phyloP scores from a whole-genome alignment of 257 asterid genomes.

The Cinchona pubescens region DNA sequence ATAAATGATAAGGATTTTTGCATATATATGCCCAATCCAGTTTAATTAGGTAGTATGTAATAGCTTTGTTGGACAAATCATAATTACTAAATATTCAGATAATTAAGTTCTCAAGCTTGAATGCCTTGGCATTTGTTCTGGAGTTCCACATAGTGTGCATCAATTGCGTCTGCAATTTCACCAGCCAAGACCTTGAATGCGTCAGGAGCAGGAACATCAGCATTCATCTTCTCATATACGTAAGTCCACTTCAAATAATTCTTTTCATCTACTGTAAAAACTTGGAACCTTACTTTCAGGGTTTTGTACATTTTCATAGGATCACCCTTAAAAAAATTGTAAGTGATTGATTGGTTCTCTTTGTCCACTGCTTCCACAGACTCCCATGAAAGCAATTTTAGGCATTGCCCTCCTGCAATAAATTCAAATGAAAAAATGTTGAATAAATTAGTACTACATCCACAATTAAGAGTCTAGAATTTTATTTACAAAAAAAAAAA shows the following conservation, averaged over 20 bases:
- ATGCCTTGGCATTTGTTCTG: too few relatives aligned
- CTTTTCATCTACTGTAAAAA: background rate
- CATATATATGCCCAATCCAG: too few relatives aligned
- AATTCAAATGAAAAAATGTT: background rate
- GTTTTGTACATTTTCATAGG: slow-evolving; percentile 14
- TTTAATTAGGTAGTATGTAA: too few relatives aligned
- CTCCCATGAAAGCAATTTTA: background rate
- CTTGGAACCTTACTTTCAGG: slow-evolving; percentile 9
- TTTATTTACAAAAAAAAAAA: too few relatives aligned
- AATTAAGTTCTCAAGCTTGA: too few relatives aligned
- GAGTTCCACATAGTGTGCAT: background rate
- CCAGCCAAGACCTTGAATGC: slow-evolving; percentile 6
- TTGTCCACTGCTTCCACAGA: slow-evolving; percentile 9
- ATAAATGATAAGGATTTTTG: too few relatives aligned
- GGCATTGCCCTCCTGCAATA: slow-evolving; percentile 16
- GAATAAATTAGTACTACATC: too few relatives aligned
- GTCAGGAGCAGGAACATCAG: slow-evolving; percentile 15
- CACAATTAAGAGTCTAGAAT: too few relatives aligned
- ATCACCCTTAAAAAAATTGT: slow-evolving; percentile 16
- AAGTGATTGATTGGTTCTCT: slow-evolving; percentile 16
- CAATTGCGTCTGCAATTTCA: background rate
- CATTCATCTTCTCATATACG: slow-evolving; percentile 23
- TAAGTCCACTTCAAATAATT: slow-evolving; percentile 16
- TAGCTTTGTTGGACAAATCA: too few relatives aligned
- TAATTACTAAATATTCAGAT: too few relatives aligned